Evolutionary conservation across 129 eudicot genomes (phyloP), one percentile per base, ranked within the genome.

Genomic region (Flaveria ramosissima): DNA sequence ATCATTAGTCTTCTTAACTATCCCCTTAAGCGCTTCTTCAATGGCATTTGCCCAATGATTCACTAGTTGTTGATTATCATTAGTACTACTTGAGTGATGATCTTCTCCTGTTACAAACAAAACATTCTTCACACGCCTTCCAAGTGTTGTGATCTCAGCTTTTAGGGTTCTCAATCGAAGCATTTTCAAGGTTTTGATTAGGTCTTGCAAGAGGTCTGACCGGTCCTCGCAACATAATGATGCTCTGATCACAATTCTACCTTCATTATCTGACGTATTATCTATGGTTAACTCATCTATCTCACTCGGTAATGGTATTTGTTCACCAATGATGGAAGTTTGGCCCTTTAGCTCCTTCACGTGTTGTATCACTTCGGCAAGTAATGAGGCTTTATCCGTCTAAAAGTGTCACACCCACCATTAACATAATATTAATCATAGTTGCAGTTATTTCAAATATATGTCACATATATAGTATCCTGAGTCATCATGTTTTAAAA

Each of bases 351-450:
- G 88, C 83, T 93, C 98, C 85, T 88, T 93, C 69, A 93, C 88
- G 21, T 90, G 97, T 55, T 90, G 92, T 63, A 93, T 90, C 47
- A 93, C 98, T 71, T 93, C 97, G 15, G 98, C 98, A 30, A 93
- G 89, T 77, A 93, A 84, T 47, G 98, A 93, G 17, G 98, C 98
- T 78, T 93, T 93, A 76, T 93, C 97, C 36, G 98, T 93, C 98
- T 93, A 42, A 24, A 61, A 47, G 36, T 19, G 46, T 32, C 9
- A 26, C 52, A 43, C 20, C 15, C 15, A 26, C 55, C 26, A 41
- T 23, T 9, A 75, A 75, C 30, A 27, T 60, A 32, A 74, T 50
- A 17, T 30, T 30, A 30, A n/a, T 30, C 19, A 32, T 4, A 26
- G 2, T 12, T 63, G 23, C 45, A 17, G 3, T 41, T 17, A 41